Conservation (phyloP, 2,329 filamentous ascomycete genomes). For the Apiospora phragmitis region DNA sequence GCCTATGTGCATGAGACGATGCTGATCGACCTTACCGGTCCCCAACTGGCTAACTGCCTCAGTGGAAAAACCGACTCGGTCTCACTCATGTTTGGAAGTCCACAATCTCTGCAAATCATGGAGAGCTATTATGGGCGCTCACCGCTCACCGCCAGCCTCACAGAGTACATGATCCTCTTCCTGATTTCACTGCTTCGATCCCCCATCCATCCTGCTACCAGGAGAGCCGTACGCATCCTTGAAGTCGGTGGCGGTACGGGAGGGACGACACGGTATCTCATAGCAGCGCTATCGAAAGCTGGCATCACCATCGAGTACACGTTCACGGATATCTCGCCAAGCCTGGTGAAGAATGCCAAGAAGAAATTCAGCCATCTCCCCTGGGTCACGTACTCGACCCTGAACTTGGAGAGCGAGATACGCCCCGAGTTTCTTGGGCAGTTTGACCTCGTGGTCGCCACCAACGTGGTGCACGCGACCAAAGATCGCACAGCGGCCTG, state of each 20-base stretch:
- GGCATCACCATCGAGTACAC: conserved; percentile 38
- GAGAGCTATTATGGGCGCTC: neutral
- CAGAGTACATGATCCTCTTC: neutral
- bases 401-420: conserved; percentile 32
- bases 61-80: conserved; percentile 37
- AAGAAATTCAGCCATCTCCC: conserved; percentile 22
- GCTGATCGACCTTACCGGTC: conserved; percentile 34
- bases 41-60: conserved; percentile 38
- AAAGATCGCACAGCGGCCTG: conserved; percentile 15
- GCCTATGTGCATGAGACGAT: conserved; percentile 23
- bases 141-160: neutral
- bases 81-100: conserved; percentile 37
- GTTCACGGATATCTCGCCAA: conserved; percentile 42
- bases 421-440: conserved; percentile 14
- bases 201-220: too few species aligned
- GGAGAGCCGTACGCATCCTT: conserved; percentile 30
- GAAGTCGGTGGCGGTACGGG: conserved; percentile 46
- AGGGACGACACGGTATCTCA: conserved; percentile 37
- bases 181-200: too few species aligned
- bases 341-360: conserved; percentile 30
- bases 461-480: conserved; percentile 40
- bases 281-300: conserved; percentile 24
- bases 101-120: conserved; percentile 12
- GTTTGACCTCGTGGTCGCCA: conserved; percentile 35
- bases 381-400: conserved; percentile 26